Evolutionary conservation across 331 rosid species (phyloP).

Genomic region (Spiraea crenata): DNA sequence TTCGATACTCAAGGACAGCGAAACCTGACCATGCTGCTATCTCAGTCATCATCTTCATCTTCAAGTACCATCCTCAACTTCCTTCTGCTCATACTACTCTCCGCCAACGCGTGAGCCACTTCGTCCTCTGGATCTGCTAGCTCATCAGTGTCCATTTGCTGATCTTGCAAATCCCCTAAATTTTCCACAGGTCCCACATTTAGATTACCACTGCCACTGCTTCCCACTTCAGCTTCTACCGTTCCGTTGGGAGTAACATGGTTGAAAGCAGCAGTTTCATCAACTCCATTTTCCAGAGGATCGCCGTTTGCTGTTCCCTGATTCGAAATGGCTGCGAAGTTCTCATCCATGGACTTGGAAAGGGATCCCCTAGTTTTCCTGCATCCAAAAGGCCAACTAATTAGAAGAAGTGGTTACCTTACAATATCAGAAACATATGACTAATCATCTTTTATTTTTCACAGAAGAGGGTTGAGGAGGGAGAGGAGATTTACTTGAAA

Average conservation of each 20-base stretch:
- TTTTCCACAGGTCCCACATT: constrained; percentile 23
- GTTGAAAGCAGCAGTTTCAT: neutral
- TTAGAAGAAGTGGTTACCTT: neutral
- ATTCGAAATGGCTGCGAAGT: constrained; percentile 29
- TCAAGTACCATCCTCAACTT: constrained; percentile 81
- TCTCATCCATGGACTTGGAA: constrained; percentile 31
- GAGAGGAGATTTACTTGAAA: constrained; percentile 45
- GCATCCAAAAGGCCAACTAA: constrained; percentile 23
- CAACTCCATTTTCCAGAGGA: constrained; percentile 28
- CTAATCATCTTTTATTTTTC: neutral
- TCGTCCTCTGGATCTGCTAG: constrained; percentile 79
- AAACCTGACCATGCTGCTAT: constrained; percentile 29
- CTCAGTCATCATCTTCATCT: constrained; percentile 71
- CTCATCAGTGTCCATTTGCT: constrained; percentile 43
- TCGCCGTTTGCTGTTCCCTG: constrained; percentile 25
- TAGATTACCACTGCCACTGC: constrained; percentile 23
- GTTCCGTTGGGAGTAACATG: constrained; percentile 9
- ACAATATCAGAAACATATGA: neutral
- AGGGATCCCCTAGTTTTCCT: constrained; percentile 44
- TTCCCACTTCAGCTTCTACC: constrained; percentile 31
- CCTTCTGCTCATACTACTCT: constrained; percentile 50
- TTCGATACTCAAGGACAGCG: neutral
- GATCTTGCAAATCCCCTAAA: constrained; percentile 26
- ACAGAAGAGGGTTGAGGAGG: neutral
- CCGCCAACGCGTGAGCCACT: constrained; percentile 26